Evolutionary conservation across 352 stramenopile genomes (phyloP).

Genomic region (Globisporangium emineosum): DNA sequence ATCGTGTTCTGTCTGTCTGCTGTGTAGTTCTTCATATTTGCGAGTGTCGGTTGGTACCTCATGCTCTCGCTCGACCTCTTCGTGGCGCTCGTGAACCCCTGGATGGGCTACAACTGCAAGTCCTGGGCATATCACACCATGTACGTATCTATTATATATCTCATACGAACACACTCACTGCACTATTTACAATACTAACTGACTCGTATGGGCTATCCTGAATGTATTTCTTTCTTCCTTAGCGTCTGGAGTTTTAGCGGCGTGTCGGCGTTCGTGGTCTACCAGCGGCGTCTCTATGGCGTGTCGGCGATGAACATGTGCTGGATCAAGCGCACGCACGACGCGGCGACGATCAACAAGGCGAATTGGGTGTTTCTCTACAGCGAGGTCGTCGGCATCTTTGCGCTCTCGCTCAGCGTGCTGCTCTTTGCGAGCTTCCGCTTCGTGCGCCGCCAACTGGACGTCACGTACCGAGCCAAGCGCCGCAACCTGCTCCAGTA

Average conservation of each 20-base stretch:
- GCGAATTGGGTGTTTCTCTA: slow-evolving; percentile 72
- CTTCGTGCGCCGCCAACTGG: slow-evolving; percentile 77
- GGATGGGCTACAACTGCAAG: slow-evolving; percentile 88
- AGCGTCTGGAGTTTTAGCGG: slow-evolving; percentile 74
- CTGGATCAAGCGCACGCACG: slow-evolving; percentile 59
- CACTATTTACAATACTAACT: neutral
- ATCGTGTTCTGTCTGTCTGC: neutral
- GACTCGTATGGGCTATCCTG: no score
- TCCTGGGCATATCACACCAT: slow-evolving; percentile 81
- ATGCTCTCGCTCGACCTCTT: slow-evolving; percentile 84
- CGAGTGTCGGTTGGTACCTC: slow-evolving; percentile 70
- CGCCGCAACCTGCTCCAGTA: slow-evolving; percentile 82
- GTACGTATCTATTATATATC: slow-evolving; percentile 26
- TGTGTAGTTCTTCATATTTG: slow-evolving; percentile 69
- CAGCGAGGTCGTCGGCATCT: slow-evolving; percentile 44
- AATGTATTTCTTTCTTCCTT: no score
- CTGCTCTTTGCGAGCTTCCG: slow-evolving; percentile 83
- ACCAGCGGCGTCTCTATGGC: slow-evolving; percentile 59
- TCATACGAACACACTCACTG: neutral
- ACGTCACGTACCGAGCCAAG: slow-evolving; percentile 84
- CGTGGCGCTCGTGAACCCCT: slow-evolving; percentile 83
- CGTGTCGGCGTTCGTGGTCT: slow-evolving; percentile 53
- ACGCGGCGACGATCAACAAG: slow-evolving; percentile 44
- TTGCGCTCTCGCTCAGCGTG: slow-evolving; percentile 59
- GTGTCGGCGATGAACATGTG: slow-evolving; percentile 75